These are phyloP conservation scores for Xylariaceae sp. DNA, from an alignment of 2,329 filamentous ascomycete genomes.

Conservation along the genomic window DNA sequence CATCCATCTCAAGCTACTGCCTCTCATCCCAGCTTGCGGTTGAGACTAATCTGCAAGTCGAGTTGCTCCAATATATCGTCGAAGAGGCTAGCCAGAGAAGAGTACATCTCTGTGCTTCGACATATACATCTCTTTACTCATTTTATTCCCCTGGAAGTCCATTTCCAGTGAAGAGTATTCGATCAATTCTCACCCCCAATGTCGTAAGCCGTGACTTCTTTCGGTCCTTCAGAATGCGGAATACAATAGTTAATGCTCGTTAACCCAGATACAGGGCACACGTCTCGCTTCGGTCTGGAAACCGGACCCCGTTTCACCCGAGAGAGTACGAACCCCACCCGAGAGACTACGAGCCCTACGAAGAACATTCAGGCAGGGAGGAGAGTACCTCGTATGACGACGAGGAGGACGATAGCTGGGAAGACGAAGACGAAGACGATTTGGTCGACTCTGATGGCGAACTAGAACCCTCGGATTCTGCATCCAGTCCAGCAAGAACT, in stretches of 20 bases:
- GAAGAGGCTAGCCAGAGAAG: constrained; percentile 8
- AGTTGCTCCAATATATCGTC: background rate
- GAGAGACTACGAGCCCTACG: constrained; percentile 5
- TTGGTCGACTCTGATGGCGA: constrained; percentile 37
- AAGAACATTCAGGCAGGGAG: constrained; percentile 15
- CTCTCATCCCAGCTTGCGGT: background rate
- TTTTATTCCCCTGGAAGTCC: constrained; percentile 40
- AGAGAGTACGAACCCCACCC: background rate
- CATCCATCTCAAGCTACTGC: background rate
- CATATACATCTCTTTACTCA: constrained; percentile 10
- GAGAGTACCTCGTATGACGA: constrained; percentile 25
- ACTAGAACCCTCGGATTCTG: constrained; percentile 54
- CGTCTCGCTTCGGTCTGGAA: constrained; percentile 11
- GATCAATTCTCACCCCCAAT: constrained; percentile 36
- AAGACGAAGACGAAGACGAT: constrained; percentile 11
- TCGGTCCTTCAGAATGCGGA: constrained; percentile 14
- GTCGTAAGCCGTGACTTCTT: constrained; percentile 37
- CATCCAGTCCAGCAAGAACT: constrained; percentile 40
- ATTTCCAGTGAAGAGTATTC: constrained; percentile 44
- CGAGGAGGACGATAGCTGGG: constrained; percentile 39
- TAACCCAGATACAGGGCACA: constrained; percentile 17
- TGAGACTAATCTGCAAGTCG: background rate
- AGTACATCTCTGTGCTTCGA: background rate
- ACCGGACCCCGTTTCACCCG: background rate
- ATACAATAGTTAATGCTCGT: constrained; percentile 15